These are phyloP conservation scores for Baeospora myosura DNA, from an alignment of 1,284 basidiomycete genomes.

Conservation along the genomic window DNA sequence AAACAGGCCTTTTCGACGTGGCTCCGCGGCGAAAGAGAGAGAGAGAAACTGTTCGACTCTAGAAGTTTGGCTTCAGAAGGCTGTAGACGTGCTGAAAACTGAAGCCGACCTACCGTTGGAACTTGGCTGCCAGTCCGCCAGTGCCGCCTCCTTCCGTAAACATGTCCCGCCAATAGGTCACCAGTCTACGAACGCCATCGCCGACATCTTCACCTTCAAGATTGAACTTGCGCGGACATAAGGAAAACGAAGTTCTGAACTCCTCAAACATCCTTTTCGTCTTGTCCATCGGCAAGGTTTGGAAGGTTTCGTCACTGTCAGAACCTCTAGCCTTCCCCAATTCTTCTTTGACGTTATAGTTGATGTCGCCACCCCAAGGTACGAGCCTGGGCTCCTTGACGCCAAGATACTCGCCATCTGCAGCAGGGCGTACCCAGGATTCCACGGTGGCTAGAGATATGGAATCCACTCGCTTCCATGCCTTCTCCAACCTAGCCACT, in stretches of 20 bases:
- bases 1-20: slow-evolving; percentile 60
- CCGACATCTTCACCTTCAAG: slow-evolving; percentile 28
- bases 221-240: slow-evolving; percentile 40
- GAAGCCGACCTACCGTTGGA: slow-evolving; percentile 44
- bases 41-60: slow-evolving; percentile 77
- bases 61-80: too few species aligned
- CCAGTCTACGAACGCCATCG: slow-evolving; percentile 45
- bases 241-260: slow-evolving; percentile 42
- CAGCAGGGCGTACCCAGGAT: slow-evolving; percentile 51
- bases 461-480: slow-evolving; percentile 65
- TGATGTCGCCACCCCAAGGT: slow-evolving; percentile 61
- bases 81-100: slow-evolving; percentile 5
- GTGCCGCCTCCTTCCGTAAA: slow-evolving; percentile 35
- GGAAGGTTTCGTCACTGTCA: slow-evolving; percentile 35
- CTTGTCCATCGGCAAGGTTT: slow-evolving; percentile 32
- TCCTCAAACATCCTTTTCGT: slow-evolving; percentile 43
- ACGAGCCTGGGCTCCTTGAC: slow-evolving; percentile 44
- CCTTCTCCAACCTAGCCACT: slow-evolving; percentile 67
- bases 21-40: slow-evolving; percentile 67
- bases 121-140: slow-evolving; percentile 46
- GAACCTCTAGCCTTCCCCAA: slow-evolving; percentile 34
- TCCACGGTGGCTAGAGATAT: slow-evolving; percentile 51
- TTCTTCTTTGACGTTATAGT: slow-evolving; percentile 31
- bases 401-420: slow-evolving; percentile 27
- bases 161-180: slow-evolving; percentile 47